Percentiles rank a stretch among this genome's conserved stretches.
These are phyloP conservation scores for Euphorbia lathyris DNA, from an alignment of 345 rosid species.

Conservation along the genomic window DNA sequence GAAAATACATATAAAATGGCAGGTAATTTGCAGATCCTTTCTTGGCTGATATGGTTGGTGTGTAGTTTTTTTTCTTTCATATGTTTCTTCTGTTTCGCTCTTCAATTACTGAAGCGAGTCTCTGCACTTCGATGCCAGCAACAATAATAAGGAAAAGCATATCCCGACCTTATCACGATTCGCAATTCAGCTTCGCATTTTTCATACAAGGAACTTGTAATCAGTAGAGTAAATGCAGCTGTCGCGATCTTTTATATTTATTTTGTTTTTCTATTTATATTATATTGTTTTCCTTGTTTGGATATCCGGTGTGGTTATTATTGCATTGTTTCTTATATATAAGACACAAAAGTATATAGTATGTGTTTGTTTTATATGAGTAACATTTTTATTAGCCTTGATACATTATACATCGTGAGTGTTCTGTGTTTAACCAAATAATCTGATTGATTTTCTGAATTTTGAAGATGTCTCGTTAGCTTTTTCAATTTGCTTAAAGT, in stretches of 20 bases:
- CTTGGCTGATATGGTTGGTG: constrained; percentile 22
- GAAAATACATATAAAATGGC: constrained; percentile 24
- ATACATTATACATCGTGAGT: no score
- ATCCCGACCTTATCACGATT: not conserved
- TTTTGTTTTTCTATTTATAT: not conserved
- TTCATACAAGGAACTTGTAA: not conserved
- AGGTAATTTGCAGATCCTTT: constrained; percentile 18
- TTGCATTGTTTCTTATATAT: constrained; percentile 9
- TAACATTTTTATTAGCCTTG: not conserved
- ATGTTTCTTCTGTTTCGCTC: constrained; percentile 2
- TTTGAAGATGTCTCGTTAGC: no score
- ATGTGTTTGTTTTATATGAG: not conserved
- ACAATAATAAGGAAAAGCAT: constrained; percentile 8
- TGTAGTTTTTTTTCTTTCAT: not conserved
- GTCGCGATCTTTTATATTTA: not conserved
- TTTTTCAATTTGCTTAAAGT: no score
- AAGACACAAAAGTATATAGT: constrained; percentile 3
- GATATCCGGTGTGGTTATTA: not conserved
- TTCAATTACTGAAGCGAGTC: constrained; percentile 9
- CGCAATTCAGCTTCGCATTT: constrained; percentile 5
- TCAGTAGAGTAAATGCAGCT: not conserved
- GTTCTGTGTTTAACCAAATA: no score
- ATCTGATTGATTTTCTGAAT: no score
- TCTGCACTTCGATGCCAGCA: constrained; percentile 16
- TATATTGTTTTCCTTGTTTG: not conserved